Evolutionary conservation across 2,329 filamentous ascomycete genomes (phyloP).

Genomic region (Penicillium sclerotigenum): DNA sequence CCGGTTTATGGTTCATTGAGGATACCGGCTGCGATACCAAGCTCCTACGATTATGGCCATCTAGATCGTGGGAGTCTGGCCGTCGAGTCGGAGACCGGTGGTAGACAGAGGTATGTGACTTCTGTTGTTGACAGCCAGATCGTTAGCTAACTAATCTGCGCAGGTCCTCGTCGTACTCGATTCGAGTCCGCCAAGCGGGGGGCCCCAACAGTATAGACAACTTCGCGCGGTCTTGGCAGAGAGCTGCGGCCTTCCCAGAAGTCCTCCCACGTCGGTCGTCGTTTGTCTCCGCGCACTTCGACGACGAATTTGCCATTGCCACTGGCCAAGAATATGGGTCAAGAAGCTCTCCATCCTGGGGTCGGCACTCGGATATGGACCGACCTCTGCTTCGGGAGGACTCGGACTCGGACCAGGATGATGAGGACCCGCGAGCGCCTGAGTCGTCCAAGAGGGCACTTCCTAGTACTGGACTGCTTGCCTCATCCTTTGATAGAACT

Average conservation of each 20-base stretch:
- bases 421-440: constrained; percentile 6
- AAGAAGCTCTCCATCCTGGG: constrained; percentile 20
- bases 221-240: constrained; percentile 88
- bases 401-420: constrained; percentile 27
- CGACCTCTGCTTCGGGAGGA: constrained; percentile 31
- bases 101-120: constrained; percentile 14
- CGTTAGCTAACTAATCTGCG: not conserved
- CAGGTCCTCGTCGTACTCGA: constrained; percentile 42
- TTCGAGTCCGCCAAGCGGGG: constrained; percentile 64
- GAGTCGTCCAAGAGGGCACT: constrained; percentile 19
- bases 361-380: constrained; percentile 27
- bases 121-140: not conserved
- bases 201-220: constrained; percentile 93
- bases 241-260: constrained; percentile 83
- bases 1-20: constrained; percentile 9
- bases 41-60: constrained; percentile 18
- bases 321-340: constrained; percentile 21
- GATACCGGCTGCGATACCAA: constrained; percentile 7
- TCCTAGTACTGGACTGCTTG: constrained; percentile 20
- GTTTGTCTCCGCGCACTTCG: constrained; percentile 60
- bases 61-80: constrained; percentile 10
- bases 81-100: constrained; percentile 13
- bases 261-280: constrained; percentile 76
- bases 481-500: constrained; percentile 66
- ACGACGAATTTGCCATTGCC: constrained; percentile 44